Percentiles rank a stretch among this genome's conserved stretches.
phyloP scores from a whole-genome alignment of 495 filamentous ascomycete genomes.

The Aspergillus egyptiacus region DNA sequence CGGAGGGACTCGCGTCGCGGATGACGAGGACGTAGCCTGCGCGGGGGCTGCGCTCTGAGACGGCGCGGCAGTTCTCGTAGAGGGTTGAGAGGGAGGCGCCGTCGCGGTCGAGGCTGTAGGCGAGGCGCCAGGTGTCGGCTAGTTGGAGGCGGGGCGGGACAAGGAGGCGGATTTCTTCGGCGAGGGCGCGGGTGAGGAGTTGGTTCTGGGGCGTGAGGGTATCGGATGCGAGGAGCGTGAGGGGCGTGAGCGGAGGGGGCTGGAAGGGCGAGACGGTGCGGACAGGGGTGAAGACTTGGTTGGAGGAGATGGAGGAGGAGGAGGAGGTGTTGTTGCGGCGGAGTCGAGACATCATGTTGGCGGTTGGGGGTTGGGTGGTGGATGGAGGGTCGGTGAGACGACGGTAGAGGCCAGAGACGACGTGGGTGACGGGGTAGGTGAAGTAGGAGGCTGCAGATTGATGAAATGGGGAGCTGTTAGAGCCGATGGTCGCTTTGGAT shows the following conservation, averaged over 20 bases:
- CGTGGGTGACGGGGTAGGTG: constrained; percentile 50
- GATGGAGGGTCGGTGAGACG: constrained; percentile 44
- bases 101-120: constrained; percentile 89
- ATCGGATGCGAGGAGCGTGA: constrained; percentile 41
- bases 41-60: constrained; percentile 55
- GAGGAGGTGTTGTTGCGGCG: constrained; percentile 17
- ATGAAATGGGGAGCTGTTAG: constrained; percentile 20
- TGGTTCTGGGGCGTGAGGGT: constrained; percentile 30
- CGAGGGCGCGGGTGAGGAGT: constrained; percentile 65
- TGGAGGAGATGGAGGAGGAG: constrained; percentile 24
- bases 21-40: constrained; percentile 86
- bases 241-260: constrained; percentile 52
- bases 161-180: constrained; percentile 90
- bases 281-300: constrained; percentile 41
- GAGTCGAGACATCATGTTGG: constrained; percentile 19
- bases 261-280: constrained; percentile 55
- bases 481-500: constrained; percentile 14
- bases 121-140: constrained; percentile 75
- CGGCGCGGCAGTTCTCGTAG: constrained; percentile 66
- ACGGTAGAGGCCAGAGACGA: constrained; percentile 48
- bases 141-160: constrained; percentile 81
- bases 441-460: constrained; percentile 45
- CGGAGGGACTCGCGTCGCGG: constrained; percentile 52
- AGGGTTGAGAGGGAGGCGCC: constrained; percentile 82
- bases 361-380: constrained; percentile 21